Evolutionary conservation across 2,329 filamentous ascomycete species (phyloP).

Genomic region (Sclerotinia trifoliorum): DNA sequence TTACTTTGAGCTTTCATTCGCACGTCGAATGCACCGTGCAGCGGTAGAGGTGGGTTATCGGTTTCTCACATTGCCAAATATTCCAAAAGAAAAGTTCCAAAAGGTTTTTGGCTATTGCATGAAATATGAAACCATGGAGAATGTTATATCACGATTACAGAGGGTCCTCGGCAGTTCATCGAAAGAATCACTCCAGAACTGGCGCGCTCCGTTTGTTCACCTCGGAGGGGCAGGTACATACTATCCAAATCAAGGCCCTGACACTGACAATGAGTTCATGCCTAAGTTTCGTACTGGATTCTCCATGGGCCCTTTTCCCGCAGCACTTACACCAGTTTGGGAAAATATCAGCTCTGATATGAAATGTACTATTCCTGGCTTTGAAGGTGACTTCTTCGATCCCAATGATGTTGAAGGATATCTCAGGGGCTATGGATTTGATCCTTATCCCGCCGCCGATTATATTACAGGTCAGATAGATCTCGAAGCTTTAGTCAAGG

Average conservation of each 20-base stretch:
- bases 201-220: slow-evolving; percentile 60
- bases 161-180: slow-evolving; percentile 24
- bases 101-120: slow-evolving; percentile 69
- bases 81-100: slow-evolving; percentile 48
- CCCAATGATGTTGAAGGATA: slow-evolving; percentile 75
- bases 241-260: slow-evolving; percentile 45
- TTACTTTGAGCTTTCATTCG: slow-evolving; percentile 65
- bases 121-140: slow-evolving; percentile 54
- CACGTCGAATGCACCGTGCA: slow-evolving; percentile 66
- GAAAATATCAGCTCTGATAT: slow-evolving; percentile 50
- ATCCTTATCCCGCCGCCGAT: slow-evolving; percentile 59
- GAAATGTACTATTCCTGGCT: slow-evolving; percentile 56
- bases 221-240: slow-evolving; percentile 69
- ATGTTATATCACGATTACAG: slow-evolving; percentile 47
- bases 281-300: slow-evolving; percentile 41
- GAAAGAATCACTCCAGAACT: slow-evolving; percentile 54
- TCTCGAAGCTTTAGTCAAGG: slow-evolving; percentile 26
- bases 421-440: slow-evolving; percentile 60
- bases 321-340: slow-evolving; percentile 43
- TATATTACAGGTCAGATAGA: slow-evolving; percentile 60
- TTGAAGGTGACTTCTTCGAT: slow-evolving; percentile 75
- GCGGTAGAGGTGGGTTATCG: slow-evolving; percentile 61
- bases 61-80: slow-evolving; percentile 54
- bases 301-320: slow-evolving; percentile 51
- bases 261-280: slow-evolving; percentile 32